These are phyloP conservation scores for Cytospora piceae DNA, from an alignment of 2,329 filamentous ascomycete species.

Conservation along the genomic window DNA sequence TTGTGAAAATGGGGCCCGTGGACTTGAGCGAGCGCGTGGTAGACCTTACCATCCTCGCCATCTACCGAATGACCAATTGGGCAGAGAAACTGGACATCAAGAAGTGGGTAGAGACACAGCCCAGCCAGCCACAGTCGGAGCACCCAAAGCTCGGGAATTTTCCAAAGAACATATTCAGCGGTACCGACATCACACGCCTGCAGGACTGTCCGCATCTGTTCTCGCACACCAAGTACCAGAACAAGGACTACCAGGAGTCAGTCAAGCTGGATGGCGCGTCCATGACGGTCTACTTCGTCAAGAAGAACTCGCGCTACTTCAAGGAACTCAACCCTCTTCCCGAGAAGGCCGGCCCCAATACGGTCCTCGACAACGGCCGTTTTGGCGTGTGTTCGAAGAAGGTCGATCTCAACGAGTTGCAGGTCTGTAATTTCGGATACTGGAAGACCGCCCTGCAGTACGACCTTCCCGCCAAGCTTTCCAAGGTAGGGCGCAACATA, in stretches of 20 bases:
- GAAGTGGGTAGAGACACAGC: slow-evolving; percentile 33
- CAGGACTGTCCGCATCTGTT: slow-evolving; percentile 38
- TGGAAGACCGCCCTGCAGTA: slow-evolving; percentile 35
- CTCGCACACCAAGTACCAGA: slow-evolving; percentile 35
- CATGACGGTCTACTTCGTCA: slow-evolving; percentile 45
- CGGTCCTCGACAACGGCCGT: slow-evolving; percentile 35
- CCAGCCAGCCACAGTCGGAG: not conserved
- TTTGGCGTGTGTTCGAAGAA: slow-evolving; percentile 40
- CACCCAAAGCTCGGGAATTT: slow-evolving; percentile 22
- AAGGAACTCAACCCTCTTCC: slow-evolving; percentile 19
- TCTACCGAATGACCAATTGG: slow-evolving; percentile 21
- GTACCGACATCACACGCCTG: slow-evolving; percentile 35
- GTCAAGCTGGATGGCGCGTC: slow-evolving; percentile 46
- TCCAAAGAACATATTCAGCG: slow-evolving; percentile 33
- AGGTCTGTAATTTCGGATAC: slow-evolving; percentile 25
- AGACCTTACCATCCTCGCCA: slow-evolving; percentile 5
- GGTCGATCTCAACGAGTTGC: slow-evolving; percentile 34
- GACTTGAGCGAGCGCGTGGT: slow-evolving; percentile 11
- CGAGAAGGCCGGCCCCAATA: slow-evolving; percentile 26
- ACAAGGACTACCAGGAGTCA: slow-evolving; percentile 41
- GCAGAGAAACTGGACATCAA: slow-evolving; percentile 32
- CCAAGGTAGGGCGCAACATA: slow-evolving; percentile 31
- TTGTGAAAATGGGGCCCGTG: slow-evolving; percentile 3
- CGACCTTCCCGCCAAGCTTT: slow-evolving; percentile 34
- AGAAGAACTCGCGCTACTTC: slow-evolving; percentile 32